Conservation (phyloP, 768 basidiomycete genomes). For the Mycena floridula region DNA sequence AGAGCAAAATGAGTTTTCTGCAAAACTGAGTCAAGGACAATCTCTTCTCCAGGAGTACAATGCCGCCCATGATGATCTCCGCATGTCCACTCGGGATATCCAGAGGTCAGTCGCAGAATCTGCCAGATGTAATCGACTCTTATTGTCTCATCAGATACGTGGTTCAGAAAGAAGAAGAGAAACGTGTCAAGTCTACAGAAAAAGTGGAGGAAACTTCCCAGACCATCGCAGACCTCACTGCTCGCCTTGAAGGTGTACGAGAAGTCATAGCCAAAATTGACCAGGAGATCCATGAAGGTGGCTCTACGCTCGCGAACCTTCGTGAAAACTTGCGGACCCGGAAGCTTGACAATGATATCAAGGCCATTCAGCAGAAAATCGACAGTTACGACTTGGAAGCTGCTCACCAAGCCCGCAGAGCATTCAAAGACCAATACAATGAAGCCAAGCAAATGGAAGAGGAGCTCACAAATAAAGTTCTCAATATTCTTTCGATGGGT, state of each 20-base stretch:
- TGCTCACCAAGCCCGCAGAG: constrained; percentile 76
- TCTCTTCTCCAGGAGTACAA: constrained; percentile 57
- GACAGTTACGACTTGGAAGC: constrained; percentile 77
- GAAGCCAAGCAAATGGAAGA: constrained; percentile 68
- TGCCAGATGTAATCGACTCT: no score
- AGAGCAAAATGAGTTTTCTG: constrained; percentile 42
- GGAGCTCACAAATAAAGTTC: constrained; percentile 62
- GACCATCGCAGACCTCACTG: constrained; percentile 29
- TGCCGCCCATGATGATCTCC: constrained; percentile 55
- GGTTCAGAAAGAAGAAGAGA: constrained; percentile 56
- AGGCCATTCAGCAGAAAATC: constrained; percentile 62
- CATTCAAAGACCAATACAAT: constrained; percentile 78
- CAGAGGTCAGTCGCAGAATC: constrained; percentile 47
- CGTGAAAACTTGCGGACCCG: constrained; percentile 82
- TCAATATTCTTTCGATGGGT: constrained; percentile 8
- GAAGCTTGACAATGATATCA: constrained; percentile 60
- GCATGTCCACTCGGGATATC: constrained; percentile 51
- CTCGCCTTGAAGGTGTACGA: constrained; percentile 32
- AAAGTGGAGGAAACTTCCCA: constrained; percentile 40
- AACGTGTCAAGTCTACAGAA: constrained; percentile 52
- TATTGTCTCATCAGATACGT: no score
- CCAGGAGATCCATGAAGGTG: constrained; percentile 74
- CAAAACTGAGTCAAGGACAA: constrained; percentile 47
- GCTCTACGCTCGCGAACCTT: constrained; percentile 60
- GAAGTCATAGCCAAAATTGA: constrained; percentile 52